Conservation (phyloP, 2,329 filamentous ascomycete species). For the Stylonectria norvegica region DNA sequence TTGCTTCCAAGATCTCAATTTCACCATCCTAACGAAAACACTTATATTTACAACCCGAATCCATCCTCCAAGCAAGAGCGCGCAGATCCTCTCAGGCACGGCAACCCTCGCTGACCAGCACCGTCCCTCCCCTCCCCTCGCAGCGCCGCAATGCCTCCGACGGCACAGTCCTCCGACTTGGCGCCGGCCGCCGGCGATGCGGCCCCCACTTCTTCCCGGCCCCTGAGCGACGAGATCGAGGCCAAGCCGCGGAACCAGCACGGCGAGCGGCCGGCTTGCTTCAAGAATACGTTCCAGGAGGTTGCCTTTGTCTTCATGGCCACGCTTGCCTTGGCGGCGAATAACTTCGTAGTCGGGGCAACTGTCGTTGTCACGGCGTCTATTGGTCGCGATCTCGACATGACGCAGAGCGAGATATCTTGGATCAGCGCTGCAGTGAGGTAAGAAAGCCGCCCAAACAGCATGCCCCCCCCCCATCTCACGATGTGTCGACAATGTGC, state of each 20-base stretch:
- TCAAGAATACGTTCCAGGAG: constrained; percentile 60
- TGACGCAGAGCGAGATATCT: constrained; percentile 63
- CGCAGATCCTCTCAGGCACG: too few relatives aligned
- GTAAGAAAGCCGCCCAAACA: constrained; percentile 11
- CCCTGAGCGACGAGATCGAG: not conserved
- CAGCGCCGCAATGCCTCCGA: not conserved
- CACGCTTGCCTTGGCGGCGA: constrained; percentile 64
- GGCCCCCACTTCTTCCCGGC: constrained; percentile 16
- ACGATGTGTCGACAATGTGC: too few relatives aligned
- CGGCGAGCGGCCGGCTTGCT: constrained; percentile 52
- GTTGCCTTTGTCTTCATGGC: constrained; percentile 62
- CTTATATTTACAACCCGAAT: too few relatives aligned
- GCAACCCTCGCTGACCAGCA: too few relatives aligned
- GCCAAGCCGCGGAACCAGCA: constrained; percentile 4
- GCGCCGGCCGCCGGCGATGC: constrained; percentile 3
- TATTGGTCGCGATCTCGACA: constrained; percentile 56
- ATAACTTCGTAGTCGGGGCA: constrained; percentile 56
- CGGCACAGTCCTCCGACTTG: constrained; percentile 3
- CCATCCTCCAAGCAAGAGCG: too few relatives aligned
- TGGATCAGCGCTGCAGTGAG: constrained; percentile 64
- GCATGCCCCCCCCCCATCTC: too few relatives aligned
- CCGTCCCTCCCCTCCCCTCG: too few relatives aligned
- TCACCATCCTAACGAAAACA: too few relatives aligned
- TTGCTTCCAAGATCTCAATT: too few relatives aligned
- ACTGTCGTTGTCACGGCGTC: constrained; percentile 61